A percentile compares a stretch with the other conserved stretches of the same genome.
Conservation (phyloP, 2,329 filamentous ascomycete genomes). For the Cladobotryum mycophilum region DNA sequence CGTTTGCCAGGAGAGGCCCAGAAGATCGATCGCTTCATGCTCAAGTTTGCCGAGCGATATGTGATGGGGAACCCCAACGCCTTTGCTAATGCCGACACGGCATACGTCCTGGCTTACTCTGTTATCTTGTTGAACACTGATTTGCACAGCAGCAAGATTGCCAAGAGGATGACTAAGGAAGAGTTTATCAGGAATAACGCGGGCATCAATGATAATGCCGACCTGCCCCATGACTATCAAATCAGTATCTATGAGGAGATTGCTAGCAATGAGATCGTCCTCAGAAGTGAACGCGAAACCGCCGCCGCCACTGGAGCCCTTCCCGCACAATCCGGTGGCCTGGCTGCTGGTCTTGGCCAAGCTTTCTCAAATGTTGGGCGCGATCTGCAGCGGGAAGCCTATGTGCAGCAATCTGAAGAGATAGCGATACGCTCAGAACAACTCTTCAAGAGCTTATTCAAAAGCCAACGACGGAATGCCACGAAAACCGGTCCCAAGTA, state of each 20-base stretch:
- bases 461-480: slow-evolving; percentile 77
- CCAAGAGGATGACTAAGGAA: slow-evolving; percentile 82
- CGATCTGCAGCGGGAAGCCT: slow-evolving; percentile 87
- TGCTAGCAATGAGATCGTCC: slow-evolving; percentile 80
- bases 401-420: slow-evolving; percentile 90
- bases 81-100: slow-evolving; percentile 96
- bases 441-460: slow-evolving; percentile 87
- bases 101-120: slow-evolving; percentile 92
- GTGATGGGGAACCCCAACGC: slow-evolving; percentile 92
- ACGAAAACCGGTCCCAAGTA: slow-evolving; percentile 65
- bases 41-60: slow-evolving; percentile 97
- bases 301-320: slow-evolving; percentile 70
- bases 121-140: slow-evolving; percentile 97
- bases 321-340: slow-evolving; percentile 55
- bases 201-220: slow-evolving; percentile 93
- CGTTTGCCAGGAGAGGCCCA: slow-evolving; percentile 92
- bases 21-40: slow-evolving; percentile 99
- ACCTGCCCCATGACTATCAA: slow-evolving; percentile 90
- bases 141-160: slow-evolving; percentile 82
- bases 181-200: slow-evolving; percentile 99
- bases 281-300: slow-evolving; percentile 84
- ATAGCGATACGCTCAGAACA: slow-evolving; percentile 71
- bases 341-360: slow-evolving; percentile 79
- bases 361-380: slow-evolving; percentile 87
- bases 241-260: slow-evolving; percentile 90